Percentiles rank a stretch among this genome's conserved stretches.
Evolutionary conservation across 306 rosid species (phyloP).

Genomic region (Quercus parvula): DNA sequence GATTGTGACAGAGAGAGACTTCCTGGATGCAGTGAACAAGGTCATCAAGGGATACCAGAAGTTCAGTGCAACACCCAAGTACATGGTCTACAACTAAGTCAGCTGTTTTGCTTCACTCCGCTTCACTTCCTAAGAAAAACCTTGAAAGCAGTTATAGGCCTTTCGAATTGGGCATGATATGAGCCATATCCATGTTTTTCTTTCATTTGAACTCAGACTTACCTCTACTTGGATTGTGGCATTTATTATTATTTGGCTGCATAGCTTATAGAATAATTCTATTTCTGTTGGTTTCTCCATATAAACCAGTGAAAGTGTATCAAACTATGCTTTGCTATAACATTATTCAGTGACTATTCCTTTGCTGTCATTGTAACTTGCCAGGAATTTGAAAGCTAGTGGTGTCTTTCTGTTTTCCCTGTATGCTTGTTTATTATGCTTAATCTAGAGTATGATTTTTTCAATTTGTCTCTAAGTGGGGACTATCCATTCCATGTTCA

Average conservation of each 20-base stretch:
- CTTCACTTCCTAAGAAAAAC: constrained; percentile 16
- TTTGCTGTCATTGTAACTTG: background rate
- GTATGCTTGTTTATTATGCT: too few species aligned
- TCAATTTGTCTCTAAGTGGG: too few species aligned
- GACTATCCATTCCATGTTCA: too few species aligned
- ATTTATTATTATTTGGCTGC: background rate
- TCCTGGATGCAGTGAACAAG: constrained; percentile 96
- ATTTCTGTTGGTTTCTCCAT: background rate
- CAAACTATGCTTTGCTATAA: background rate
- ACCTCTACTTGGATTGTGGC: background rate
- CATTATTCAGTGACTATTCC: background rate
- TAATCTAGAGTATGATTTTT: too few species aligned
- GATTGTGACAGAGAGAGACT: constrained; percentile 95
- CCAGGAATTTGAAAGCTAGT: background rate
- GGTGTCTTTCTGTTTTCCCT: background rate
- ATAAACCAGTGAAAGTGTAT: background rate
- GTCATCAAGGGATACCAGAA: constrained; percentile 98
- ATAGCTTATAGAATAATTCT: background rate
- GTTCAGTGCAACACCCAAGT: constrained; percentile 98
- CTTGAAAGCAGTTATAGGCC: constrained; percentile 3
- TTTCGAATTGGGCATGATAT: constrained; percentile 6
- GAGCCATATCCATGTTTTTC: constrained; percentile 1
- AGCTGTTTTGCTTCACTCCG: constrained; percentile 1
- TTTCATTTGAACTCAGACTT: constrained; percentile 9
- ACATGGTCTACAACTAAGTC: constrained; percentile 95